Evolutionary conservation across 148 eudicot genomes (phyloP), one percentile per base, ranked within the genome.

Genomic region (Camellia sinensis): DNA sequence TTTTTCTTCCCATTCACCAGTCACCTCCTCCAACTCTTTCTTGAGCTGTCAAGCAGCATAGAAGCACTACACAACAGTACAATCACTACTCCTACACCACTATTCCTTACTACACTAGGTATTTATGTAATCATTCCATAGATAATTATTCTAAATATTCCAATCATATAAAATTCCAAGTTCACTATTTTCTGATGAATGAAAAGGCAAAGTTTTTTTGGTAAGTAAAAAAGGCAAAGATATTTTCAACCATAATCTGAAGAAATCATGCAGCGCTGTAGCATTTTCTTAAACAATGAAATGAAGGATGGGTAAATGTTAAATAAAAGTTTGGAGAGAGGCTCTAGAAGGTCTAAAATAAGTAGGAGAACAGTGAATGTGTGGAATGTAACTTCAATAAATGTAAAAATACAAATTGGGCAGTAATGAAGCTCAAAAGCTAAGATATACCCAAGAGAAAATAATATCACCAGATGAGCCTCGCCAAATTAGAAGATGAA

Each of bases 1-100:
- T 41, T 73, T 54, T 73, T 53, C 75, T 73, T 53, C 62, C 46
- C 63, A 54, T 56, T 46, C 76, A 73, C 45, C 43, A 73, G 63
- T 46, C 63, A 54, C 46, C 21, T 19, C 63, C 46, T 52, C 22
- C 61, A 46, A 73, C 46, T 41, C 63, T 18, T 37, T 13, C 60
- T 72, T 19, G 75, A 56, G 46, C 76, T 29, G 46, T 43, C 48
- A 54, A 37, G 21, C 0, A 43, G 59, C 76, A 54, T 56, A 53
- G 76, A 54, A 54, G 21, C 63, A 54, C 76, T 48, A 37, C 75
- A 50, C 13, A 37, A 7, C 6, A 29, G 63, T 56, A 18, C 41
- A 73, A 54, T 37, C 21, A 29, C 45, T 14, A 73, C 6, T 10
- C 41, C 45, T 3, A 63, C 76, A 56, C 75, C 21, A 54, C 46